Evolutionary conservation across 176 grass and related monocot genomes (phyloP), one percentile per base, ranked within the genome.

Genomic region (Puya raimondii): DNA sequence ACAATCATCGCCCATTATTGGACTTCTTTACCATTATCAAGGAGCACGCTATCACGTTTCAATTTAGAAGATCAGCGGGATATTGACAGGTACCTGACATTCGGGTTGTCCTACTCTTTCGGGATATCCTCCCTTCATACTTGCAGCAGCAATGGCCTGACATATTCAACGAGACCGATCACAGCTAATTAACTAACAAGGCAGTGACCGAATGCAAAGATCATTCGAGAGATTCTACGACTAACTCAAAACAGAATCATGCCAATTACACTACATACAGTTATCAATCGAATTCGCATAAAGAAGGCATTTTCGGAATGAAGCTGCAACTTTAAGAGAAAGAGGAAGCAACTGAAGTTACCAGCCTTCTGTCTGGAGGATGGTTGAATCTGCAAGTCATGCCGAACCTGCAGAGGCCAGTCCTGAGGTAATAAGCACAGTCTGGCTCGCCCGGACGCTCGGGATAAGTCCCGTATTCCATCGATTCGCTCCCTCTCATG

Each of bases 101-200:
- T 99, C 95, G 54, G 90, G 82, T 73, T 99, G 90, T 72, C 95
- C 95, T 64, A 78, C 72, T 79, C 95, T 90, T 89, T 99, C 95
- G 70, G 95, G 95, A 88, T 94, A 99, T 84, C 88, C 95, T 68
- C 90, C 95, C 74, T 91, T 94, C 47, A 99, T 87, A 81, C 90
- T 99, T 72, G 95, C 90, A 86, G 95, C 84, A 77, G 90, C 95
- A 91, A 99, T 99, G 82, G 85, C 90, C 95, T 99, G 82, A 69
- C 76, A 88, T 42, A 42, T 78, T 79, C 71, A 75, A 77, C 53
- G 80, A 65, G 70, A 81, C 52, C 66, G 82, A 65, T 74, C 42
- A 66, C 7, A 59, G 75, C 33, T 7, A 42, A 7, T 0, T 42
- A 42, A 42, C 33, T 42, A 42, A 42, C 33, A 42, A 42, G 5